Base-by-base conservation (phyloP, 305 asterid species). In the Euphrasia arctica region DNA sequence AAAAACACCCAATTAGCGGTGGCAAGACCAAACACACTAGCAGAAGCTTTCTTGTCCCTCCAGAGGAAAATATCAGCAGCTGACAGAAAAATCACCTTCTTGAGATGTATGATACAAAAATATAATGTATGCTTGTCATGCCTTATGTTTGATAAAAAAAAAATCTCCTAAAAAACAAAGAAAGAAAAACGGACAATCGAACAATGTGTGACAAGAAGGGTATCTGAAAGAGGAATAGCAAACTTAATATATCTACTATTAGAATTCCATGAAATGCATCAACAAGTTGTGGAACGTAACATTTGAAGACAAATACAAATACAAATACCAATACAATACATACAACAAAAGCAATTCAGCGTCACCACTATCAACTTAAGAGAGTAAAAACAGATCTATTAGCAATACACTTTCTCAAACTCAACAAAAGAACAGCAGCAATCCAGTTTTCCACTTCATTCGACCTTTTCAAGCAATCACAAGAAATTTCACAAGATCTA, bases 51-150 rank as follows among this genome's bases (percentile, higher is more conserved):
- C 89, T 87, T 85, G 82, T 91, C 86, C 79, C 89, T 85, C 98
- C 98, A 89, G 11, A 91, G 72, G 69, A 87, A 82, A 73, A 91
- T 77, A 74, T 89, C 96, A 79, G 98, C 98, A 75, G 95, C 98
- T 91, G 90, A 67, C 55, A 72, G 39, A 76, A 68, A 67, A 68
- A 7, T 12, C 77, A 65, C 66, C 49, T 41, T 14, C 3, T 41
- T 71, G 62, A 80, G 68, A 62, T 12, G 11, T 13, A 52, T 36
- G 27, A 50, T 48, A 63, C 54, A 69, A 15, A 15, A 56, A 41
- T 29, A 47, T 45, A 54, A 45, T 22, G 10, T 10, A 27, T 7
- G 34, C 11, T 12, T 8, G 39, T 18, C 60, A 29, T 5, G 15
- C 45, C 64, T 29, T 41, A 41, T 49, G n/a, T 48, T 13, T 18